Conservation (phyloP, 1,139 yeast genomes). For the Magnusiomyces ingens region DNA sequence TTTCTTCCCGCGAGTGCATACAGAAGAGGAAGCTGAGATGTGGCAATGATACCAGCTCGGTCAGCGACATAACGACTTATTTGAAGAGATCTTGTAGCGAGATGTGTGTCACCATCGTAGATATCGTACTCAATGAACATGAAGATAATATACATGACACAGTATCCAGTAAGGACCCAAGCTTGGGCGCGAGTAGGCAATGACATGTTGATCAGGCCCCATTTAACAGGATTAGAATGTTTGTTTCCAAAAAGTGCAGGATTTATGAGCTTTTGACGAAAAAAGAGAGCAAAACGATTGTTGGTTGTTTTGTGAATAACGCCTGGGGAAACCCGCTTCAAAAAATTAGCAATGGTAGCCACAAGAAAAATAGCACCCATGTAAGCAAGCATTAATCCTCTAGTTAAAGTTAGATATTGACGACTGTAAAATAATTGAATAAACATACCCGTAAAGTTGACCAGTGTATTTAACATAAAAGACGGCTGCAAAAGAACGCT, state of each 20-base stretch:
- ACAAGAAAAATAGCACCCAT: conserved; percentile 22
- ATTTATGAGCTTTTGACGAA: conserved; percentile 8
- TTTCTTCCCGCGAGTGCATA: conserved; percentile 57
- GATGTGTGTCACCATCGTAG: conserved; percentile 35
- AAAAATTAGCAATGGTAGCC: conserved; percentile 20
- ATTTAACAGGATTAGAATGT: conserved; percentile 10
- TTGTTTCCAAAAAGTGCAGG: conserved; percentile 14
- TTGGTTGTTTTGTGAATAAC: conserved; percentile 7
- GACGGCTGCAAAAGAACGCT: background rate
- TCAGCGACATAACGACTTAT: conserved; percentile 51
- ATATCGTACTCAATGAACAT: conserved; percentile 37
- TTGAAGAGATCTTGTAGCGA: conserved; percentile 33
- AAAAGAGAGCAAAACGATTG: conserved; percentile 1
- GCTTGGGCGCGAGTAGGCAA: conserved; percentile 59
- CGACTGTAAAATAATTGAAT: too few relatives aligned
- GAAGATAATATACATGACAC: conserved; percentile 38
- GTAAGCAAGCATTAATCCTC: conserved; percentile 23
- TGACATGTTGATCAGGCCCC: background rate
- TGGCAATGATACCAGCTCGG: conserved; percentile 49
- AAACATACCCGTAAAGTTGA: conserved; percentile 3
- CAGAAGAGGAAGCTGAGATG: conserved; percentile 45
- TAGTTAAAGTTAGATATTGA: conserved; percentile 6
- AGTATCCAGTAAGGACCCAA: conserved; percentile 41
- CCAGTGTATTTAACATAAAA: conserved; percentile 4
- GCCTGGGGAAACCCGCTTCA: conserved; percentile 9